Evolutionary conservation across 495 filamentous ascomycete species (phyloP).

Genomic region (Neurospora sp.): DNA sequence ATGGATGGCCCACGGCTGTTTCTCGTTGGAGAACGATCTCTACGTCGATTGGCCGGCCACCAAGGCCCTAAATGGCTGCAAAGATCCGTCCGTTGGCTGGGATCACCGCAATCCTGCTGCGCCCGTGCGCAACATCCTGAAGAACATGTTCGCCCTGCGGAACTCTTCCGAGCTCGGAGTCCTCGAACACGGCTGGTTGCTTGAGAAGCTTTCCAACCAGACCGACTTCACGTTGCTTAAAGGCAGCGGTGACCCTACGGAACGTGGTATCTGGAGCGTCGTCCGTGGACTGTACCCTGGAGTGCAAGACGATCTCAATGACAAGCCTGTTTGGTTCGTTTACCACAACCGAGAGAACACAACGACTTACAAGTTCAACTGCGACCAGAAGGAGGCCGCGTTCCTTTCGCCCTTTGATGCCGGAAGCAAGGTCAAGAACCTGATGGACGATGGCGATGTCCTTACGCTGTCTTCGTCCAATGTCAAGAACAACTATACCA

Average conservation of each 20-base stretch:
- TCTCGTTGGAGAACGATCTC: constrained; percentile 42
- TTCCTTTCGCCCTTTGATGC: constrained; percentile 50
- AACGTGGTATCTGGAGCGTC: constrained; percentile 61
- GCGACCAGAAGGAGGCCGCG: constrained; percentile 33
- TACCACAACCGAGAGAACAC: constrained; percentile 53
- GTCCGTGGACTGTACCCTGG: constrained; percentile 39
- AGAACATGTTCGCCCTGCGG: constrained; percentile 56
- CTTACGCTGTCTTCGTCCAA: constrained; percentile 28
- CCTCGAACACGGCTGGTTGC: constrained; percentile 54
- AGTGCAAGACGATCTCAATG: constrained; percentile 43
- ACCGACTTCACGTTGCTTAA: constrained; percentile 42
- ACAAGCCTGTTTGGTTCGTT: constrained; percentile 55
- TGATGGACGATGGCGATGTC: constrained; percentile 59
- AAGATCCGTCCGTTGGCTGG: constrained; percentile 46
- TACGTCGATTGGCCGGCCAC: constrained; percentile 53
- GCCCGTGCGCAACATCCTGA: constrained; percentile 55
- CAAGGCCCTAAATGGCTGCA: constrained; percentile 45
- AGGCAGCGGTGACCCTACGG: constrained; percentile 47
- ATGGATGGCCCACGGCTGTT: constrained; percentile 64
- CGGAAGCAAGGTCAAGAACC: constrained; percentile 50
- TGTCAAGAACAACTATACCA: constrained; percentile 22
- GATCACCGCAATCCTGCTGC: constrained; percentile 66
- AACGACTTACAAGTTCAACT: constrained; percentile 53
- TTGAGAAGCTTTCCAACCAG: constrained; percentile 52
- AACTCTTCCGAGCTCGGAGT: constrained; percentile 38